Evolutionary conservation across 495 filamentous ascomycete genomes (phyloP).

Genomic region (Tuber calosporum): DNA sequence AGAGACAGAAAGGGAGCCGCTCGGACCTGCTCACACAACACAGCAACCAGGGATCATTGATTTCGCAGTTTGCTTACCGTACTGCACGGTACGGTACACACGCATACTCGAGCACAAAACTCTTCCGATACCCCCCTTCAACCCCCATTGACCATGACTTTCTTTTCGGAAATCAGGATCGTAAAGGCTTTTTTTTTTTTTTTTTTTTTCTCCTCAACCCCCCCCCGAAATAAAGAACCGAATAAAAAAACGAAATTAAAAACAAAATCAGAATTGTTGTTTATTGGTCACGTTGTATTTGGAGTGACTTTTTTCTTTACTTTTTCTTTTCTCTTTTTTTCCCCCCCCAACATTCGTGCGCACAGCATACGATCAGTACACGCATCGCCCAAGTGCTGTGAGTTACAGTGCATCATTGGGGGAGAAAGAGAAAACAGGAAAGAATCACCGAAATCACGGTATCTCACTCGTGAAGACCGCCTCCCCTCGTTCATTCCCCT

Average conservation of each 20-base stretch:
- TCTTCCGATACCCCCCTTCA: neutral
- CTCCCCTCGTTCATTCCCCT: slow-evolving; percentile 9
- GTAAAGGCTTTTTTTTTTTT: neutral
- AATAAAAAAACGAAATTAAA: neutral
- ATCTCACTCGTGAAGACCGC: neutral
- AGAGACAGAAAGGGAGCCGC: neutral
- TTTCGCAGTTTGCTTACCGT: neutral
- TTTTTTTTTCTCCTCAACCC: neutral
- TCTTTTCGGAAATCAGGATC: neutral
- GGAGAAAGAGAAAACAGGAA: neutral
- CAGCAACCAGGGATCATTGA: neutral
- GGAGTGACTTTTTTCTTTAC: slow-evolving; percentile 1
- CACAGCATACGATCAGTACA: neutral
- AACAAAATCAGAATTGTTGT: slow-evolving; percentile 2
- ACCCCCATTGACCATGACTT: neutral
- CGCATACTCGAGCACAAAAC: neutral
- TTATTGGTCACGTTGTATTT: slow-evolving; percentile 1
- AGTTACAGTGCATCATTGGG: neutral
- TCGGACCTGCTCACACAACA: neutral
- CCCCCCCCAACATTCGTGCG: slow-evolving; percentile 1
- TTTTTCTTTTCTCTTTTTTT: neutral
- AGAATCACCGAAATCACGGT: neutral
- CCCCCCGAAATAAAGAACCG: neutral
- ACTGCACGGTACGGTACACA: neutral
- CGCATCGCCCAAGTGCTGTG: neutral